These are phyloP conservation scores for Sanghuangporus sanghuang DNA, from an alignment of 1,284 basidiomycete species.

Conservation along the genomic window DNA sequence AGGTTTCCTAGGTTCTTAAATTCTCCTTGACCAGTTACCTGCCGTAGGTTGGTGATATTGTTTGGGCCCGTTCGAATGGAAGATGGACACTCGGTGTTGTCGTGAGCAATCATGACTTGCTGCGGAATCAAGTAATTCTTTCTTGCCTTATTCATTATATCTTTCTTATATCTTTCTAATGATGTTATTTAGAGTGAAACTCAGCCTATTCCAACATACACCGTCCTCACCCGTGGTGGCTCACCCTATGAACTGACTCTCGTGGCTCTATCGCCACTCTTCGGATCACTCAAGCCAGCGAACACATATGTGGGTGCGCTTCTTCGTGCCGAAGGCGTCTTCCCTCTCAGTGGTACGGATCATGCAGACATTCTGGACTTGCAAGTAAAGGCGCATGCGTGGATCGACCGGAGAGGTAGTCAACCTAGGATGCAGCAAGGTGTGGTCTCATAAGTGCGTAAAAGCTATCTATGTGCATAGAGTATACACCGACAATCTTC, in stretches of 20 bases:
- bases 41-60: slow-evolving; percentile 5
- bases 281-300: neutral
- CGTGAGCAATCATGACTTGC: neutral
- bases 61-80: slow-evolving; percentile 3
- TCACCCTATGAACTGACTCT: neutral
- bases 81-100: slow-evolving; percentile 1
- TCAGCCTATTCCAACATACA: neutral
- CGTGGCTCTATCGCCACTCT: neutral
- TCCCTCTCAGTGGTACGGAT: neutral
- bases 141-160: neutral
- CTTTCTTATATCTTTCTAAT: neutral
- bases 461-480: neutral
- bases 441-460: neutral
- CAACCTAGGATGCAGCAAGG: no score
- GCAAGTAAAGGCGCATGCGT: neutral
- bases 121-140: neutral
- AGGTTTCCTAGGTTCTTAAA: neutral
- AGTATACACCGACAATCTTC: neutral
- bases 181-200: neutral
- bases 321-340: neutral
- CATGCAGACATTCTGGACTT: neutral
- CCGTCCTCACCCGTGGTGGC: neutral
- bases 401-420: neutral
- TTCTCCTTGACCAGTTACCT: neutral
- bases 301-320: neutral